Evolutionary conservation across 139 green algal genomes (phyloP), one percentile per base, ranked within the genome.

Genomic region (Auxenochlorella pyrenoidosa): DNA sequence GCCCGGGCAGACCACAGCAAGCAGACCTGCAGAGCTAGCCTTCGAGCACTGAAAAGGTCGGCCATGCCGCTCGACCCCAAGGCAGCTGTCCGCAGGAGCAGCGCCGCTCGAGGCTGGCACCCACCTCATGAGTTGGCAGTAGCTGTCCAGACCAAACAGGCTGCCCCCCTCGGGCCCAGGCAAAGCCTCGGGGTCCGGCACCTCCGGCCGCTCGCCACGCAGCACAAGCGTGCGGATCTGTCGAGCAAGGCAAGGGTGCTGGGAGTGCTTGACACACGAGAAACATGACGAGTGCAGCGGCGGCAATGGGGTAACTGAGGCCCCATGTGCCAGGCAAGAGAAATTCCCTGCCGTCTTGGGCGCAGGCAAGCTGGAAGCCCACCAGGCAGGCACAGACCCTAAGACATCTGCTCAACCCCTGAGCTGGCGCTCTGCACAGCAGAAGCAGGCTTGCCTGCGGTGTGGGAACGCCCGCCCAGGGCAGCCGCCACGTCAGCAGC

Each of bases 401-500:
- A 54, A 68, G 22, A 12, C n/a, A n/a, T n/a, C n/a, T 18, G 59
- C 22, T 30, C 59, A 68, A 3, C 21, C 59, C n/a, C n/a, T n/a
- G n/a, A n/a, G n/a, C n/a, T n/a, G n/a, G n/a, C n/a, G n/a, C n/a
- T n/a, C 59, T 68, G 22, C 59, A 68, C 24, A 30, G 59, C 16
- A 28, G 12, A 30, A 71, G 32, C 66, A 22, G 13, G 63, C 63
- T 10, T 36, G 89, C 87, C 89, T 94, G 89, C 79, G 81, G 92
- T 18, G 91, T 84, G 1, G 75, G 79, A 19, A 43, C 84, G n/a
- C 87, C 73, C n/a, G 88, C 73, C 83, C 93, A 94, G 28, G 92
- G 92, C 82, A 92, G 76, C 73, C 89, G 73, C 91, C 89, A 92
- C 34, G 89, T 91, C 30, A 89, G 26, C 60, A 94, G 84, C 88